Base-by-base conservation (phyloP, 129 eudicot genomes). In the Tagetes erecta region DNA sequence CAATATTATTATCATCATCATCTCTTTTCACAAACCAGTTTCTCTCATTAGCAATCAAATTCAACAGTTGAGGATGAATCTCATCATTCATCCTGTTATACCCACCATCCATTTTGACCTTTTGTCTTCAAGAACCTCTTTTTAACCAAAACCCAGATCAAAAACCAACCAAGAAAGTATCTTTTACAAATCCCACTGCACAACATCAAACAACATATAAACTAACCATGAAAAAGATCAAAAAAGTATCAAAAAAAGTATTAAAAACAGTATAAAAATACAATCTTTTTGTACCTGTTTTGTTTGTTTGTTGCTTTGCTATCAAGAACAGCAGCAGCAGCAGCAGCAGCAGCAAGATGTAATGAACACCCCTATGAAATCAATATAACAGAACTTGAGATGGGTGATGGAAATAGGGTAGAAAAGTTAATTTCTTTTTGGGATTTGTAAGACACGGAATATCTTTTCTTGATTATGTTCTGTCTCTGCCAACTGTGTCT, bases 1-100 rank as follows among this genome's bases (percentile, higher is more conserved):
- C 52, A 44, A 34, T 20, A 47, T 4, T 49, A 41, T 63, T 30
- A 8, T 30, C 6, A 64, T 64, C 72, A 81, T 34, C 74, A 20
- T 50, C 82, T 67, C 70, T 78, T 27, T 72, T 73, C 1, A 52
- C 75, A 27, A 77, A 44, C 91, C 91, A 78, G 59, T 89, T 80
- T 73, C 78, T 72, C 3, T 87, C 87, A 10, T 89, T 84, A 4
- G 97, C 76, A 46, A 90, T 86, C 84, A 90, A 88, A 78, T 90
- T 85, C 47, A 89, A 66, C 70, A 89, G 71, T 70, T 82, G 78
- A 50, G 92, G 96, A 84, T 86, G 76, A 27, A 63, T 52, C 36
- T 83, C 93, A 8, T 44, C 84, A 3, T 76, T 53, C 68, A 76
- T 78, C 46, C 81, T 81, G 57, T 86, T 45, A 68, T 75, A 76